phyloP scores from a whole-genome alignment of 2,329 filamentous ascomycete species.

The Pseudovirgaria hyperparasitica region DNA sequence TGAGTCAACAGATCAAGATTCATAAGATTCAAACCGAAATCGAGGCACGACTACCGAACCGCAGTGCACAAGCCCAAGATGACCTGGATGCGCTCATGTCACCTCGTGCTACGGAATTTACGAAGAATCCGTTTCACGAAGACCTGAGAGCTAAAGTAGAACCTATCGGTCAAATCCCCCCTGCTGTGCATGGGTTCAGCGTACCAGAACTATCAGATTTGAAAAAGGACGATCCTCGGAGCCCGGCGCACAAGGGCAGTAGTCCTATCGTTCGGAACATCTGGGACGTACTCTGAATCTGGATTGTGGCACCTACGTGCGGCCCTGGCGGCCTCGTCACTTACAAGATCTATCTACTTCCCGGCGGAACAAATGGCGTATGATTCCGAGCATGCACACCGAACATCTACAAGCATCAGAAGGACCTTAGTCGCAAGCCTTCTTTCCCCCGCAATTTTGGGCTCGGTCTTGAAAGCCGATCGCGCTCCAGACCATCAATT shows the following conservation, averaged over 20 bases:
- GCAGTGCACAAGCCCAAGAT: slow-evolving; percentile 15
- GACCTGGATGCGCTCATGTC: slow-evolving; percentile 50
- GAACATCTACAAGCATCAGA: too few species aligned
- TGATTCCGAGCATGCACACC: too few species aligned
- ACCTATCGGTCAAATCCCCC: slow-evolving; percentile 29
- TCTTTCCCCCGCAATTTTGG: background rate
- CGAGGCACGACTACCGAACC: slow-evolving; percentile 20
- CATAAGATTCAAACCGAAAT: slow-evolving; percentile 28
- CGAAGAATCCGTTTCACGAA: slow-evolving; percentile 34
- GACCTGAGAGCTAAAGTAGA: slow-evolving; percentile 19
- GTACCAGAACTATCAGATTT: slow-evolving; percentile 35
- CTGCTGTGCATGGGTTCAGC: slow-evolving; percentile 42
- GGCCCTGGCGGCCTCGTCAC: background rate
- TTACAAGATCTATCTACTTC: background rate
- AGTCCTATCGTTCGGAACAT: slow-evolving; percentile 67
- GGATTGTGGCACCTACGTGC: background rate
- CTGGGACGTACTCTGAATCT: slow-evolving; percentile 55
- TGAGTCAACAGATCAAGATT: slow-evolving; percentile 23
- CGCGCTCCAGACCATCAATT: background rate
- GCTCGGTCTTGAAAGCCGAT: background rate
- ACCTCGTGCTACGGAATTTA: slow-evolving; percentile 61
- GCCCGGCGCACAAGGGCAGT: slow-evolving; percentile 61
- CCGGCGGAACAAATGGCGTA: too few species aligned
- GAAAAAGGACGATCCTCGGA: slow-evolving; percentile 56
- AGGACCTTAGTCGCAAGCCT: background rate